Evolutionary conservation across 1,284 basidiomycete genomes (phyloP).

Genomic region (Hortiboletus rubellus): DNA sequence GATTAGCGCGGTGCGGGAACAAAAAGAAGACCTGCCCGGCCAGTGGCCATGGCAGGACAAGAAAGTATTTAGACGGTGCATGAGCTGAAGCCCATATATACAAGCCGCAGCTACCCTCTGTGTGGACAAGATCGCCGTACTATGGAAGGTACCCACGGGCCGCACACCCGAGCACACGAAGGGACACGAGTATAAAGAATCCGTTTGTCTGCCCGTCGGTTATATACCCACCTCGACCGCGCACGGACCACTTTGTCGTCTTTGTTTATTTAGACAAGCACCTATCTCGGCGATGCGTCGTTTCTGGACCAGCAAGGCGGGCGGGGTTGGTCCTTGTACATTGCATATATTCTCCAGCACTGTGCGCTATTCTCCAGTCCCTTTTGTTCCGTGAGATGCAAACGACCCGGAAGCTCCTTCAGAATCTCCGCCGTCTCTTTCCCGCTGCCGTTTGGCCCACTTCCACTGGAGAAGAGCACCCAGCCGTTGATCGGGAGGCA

Average conservation of each 20-base stretch:
- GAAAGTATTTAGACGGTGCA: constrained; percentile 35
- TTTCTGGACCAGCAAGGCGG: no score
- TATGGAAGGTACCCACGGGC: constrained; percentile 48
- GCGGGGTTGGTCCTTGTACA: no score
- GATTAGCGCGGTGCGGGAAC: constrained; percentile 31
- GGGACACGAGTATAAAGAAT: constrained; percentile 42
- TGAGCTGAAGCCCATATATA: constrained; percentile 24
- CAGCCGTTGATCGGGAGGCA: constrained; percentile 65
- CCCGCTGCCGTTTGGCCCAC: constrained; percentile 41
- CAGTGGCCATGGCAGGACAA: constrained; percentile 49
- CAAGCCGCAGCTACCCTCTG: constrained; percentile 35
- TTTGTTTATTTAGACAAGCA: not conserved
- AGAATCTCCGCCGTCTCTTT: constrained; percentile 17
- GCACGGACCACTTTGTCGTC: constrained; percentile 24
- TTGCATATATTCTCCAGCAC: not conserved
- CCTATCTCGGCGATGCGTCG: no score
- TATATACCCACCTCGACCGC: constrained; percentile 12
- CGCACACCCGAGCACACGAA: constrained; percentile 44
- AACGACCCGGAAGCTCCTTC: not conserved
- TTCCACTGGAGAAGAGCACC: constrained; percentile 70
- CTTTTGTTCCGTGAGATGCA: not conserved
- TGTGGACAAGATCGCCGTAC: constrained; percentile 50
- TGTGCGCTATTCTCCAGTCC: no score
- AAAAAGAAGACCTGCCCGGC: constrained; percentile 46
- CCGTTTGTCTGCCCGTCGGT: not conserved